A percentile compares a stretch with the other conserved stretches of the same genome.
Conservation (phyloP, 805 yeast species). For the Novakomyces olei region DNA sequence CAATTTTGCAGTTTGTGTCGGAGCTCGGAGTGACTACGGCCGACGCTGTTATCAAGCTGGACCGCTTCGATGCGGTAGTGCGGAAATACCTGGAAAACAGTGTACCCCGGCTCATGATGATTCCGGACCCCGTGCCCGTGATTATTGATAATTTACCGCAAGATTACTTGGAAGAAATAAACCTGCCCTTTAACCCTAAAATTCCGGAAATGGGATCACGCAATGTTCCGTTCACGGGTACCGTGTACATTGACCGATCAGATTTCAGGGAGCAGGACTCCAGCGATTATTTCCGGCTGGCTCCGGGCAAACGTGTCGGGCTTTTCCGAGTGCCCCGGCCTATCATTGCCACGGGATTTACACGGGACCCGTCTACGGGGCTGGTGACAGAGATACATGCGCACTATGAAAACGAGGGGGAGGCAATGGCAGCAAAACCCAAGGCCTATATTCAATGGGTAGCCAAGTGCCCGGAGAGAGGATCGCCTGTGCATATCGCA, state of each 20-base stretch:
- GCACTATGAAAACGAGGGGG: slow-evolving; percentile 46
- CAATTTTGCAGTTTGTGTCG: slow-evolving; percentile 75
- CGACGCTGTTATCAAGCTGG: slow-evolving; percentile 72
- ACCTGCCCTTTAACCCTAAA: slow-evolving; percentile 82
- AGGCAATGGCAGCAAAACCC: slow-evolving; percentile 41
- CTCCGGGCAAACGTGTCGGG: slow-evolving; percentile 90
- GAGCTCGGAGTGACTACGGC: slow-evolving; percentile 93
- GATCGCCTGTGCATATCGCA: slow-evolving; percentile 39
- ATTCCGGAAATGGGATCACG: slow-evolving; percentile 47
- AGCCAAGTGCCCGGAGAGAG: slow-evolving; percentile 39
- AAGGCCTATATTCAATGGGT: slow-evolving; percentile 97
- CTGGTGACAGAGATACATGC: slow-evolving; percentile 50
- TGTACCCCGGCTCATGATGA: slow-evolving; percentile 87
- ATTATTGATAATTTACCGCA: slow-evolving; percentile 63
- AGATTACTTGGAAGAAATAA: slow-evolving; percentile 44
- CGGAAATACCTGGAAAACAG: slow-evolving; percentile 72
- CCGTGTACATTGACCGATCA: slow-evolving; percentile 62
- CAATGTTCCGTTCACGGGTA: slow-evolving; percentile 58
- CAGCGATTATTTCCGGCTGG: slow-evolving; percentile 70
- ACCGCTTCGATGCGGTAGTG: slow-evolving; percentile 72
- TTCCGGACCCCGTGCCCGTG: slow-evolving; percentile 67
- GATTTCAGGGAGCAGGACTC: slow-evolving; percentile 55
- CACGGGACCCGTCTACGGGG: slow-evolving; percentile 36
- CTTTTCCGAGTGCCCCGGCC: slow-evolving; percentile 75
- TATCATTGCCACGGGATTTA: slow-evolving; percentile 46